Conservation (phyloP, 2,329 filamentous ascomycete species). For the Colletotrichum sp. region DNA sequence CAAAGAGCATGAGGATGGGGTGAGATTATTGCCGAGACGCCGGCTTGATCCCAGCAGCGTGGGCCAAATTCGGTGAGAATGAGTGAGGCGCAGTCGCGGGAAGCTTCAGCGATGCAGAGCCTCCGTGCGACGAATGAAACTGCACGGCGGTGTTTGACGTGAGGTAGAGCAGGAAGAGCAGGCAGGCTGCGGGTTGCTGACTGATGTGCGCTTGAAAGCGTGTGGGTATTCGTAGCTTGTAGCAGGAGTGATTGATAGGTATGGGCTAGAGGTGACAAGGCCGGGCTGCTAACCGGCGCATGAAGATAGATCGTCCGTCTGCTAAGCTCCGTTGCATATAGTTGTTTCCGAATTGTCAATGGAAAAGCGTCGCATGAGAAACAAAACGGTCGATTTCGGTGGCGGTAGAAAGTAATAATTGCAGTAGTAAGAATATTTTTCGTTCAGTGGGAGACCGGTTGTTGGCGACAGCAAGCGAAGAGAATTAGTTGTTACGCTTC, state of each 20-base stretch:
- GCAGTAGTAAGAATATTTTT: neutral
- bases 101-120: slow-evolving; percentile 16
- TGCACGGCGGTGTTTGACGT: neutral
- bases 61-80: neutral
- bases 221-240: neutral
- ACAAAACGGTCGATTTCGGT: neutral
- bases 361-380: neutral
- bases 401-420: neutral
- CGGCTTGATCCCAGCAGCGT: slow-evolving; percentile 3
- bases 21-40: neutral
- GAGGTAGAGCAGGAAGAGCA: neutral
- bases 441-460: neutral
- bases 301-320: neutral
- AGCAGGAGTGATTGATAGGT: neutral
- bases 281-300: neutral
- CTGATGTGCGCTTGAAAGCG: neutral
- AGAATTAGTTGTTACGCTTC: neutral
- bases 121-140: neutral
- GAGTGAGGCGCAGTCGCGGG: slow-evolving; percentile 18
- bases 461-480: neutral
- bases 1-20: neutral
- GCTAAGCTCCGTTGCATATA: neutral
- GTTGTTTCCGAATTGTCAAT: neutral
- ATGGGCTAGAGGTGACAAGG: neutral
- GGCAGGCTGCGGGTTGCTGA: neutral